Base-by-base conservation (phyloP, 768 basidiomycete species). In the Serendipita sp. region DNA sequence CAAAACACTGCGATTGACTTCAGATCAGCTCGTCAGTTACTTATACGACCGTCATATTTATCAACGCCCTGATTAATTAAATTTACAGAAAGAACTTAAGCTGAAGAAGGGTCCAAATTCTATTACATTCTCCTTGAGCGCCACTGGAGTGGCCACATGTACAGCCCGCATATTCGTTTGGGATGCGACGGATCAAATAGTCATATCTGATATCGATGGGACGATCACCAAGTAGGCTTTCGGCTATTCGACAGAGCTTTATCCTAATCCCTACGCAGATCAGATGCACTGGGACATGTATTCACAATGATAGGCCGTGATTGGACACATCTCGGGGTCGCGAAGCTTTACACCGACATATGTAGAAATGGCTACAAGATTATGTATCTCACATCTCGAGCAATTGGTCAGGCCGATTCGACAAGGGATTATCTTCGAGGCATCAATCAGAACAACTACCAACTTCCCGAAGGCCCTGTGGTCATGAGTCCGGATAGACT, bases 401-500 rank as follows among this genome's bases (percentile, higher is more conserved):
- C 95, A 7, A 97, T 98, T 68, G 95, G 96, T 0, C 96, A 98
- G 73, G 96, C 96, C 28, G 96, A 98, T 71, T 88, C 93, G 38
- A 99, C 96, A 34, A 78, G 95, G 52, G 90, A 92, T 66, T 99
- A 99, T 71, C 80, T 98, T 28, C 89, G 86, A 72, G 89, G 89
- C 3, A 91, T 99, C 76, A 91, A 88, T 72, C 96, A 98, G 76
- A 89, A 94, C 67, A 85, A 92, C 68, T 95, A 96, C 72, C 88
- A 92, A 72, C 79, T 98, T n/a, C 96, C 96, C 0, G 91, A 96
- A 70, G 95, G 94, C 0, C 95, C 95, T 3, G 96, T 99, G 60
- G 92, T 98, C 72, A 97, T 97, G 96, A 94, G 91, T 71, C 96
- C 96, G 0, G 95, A 99, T 72, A 80, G 96, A 23, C 73, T 98